Evolutionary conservation across 2,329 filamentous ascomycete species (phyloP), one percentile per base, ranked within the genome.

Genomic region (Anthostomella pinea): DNA sequence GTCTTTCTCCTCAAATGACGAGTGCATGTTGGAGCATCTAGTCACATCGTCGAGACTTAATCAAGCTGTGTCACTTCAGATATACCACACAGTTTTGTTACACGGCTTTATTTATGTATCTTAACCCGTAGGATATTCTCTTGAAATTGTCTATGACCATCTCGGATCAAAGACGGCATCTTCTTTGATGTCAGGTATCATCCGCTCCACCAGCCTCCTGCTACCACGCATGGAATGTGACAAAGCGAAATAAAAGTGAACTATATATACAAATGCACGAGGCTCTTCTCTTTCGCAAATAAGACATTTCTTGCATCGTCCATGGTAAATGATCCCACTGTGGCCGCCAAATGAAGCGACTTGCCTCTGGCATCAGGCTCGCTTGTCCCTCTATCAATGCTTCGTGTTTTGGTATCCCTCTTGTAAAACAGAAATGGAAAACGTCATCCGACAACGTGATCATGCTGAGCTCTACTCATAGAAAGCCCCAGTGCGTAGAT

Each of bases 221-320:
- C 35, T 35, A 32, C 30, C 41, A 40, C 41, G 34, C 45, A 46
- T 26, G 26, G 33, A 35, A 36, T 39, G 17, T 32, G 38, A 39
- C 41, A 41, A 43, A 25, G 40, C 39, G 45, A 41, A 41, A 39
- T 35, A 39, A 51, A 48, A 49, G 34, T 39, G 32, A 34, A 43
- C 40, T 54, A 56, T 55, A 51, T 51, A 55, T 54, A 56, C 52
- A 57, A 52, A 39, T 54, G 45, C 46, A 46, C 38, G 38, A 49
- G 38, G 39, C 18, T n/a, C 31, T 28, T 34, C 37, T 35, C 43
- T 22, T 38, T 21, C 29, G 33, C 40, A 7, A 7, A 23, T 23
- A 7, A 11, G 21, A 23, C 21, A 11, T 7, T 11, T 23, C 8
- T 8, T 23, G 21, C 30, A 19, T 39, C 31, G 24, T 21, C 28